phyloP scores from a whole-genome alignment of 2,329 filamentous ascomycete species.

The Microthyrium microscopicum region DNA sequence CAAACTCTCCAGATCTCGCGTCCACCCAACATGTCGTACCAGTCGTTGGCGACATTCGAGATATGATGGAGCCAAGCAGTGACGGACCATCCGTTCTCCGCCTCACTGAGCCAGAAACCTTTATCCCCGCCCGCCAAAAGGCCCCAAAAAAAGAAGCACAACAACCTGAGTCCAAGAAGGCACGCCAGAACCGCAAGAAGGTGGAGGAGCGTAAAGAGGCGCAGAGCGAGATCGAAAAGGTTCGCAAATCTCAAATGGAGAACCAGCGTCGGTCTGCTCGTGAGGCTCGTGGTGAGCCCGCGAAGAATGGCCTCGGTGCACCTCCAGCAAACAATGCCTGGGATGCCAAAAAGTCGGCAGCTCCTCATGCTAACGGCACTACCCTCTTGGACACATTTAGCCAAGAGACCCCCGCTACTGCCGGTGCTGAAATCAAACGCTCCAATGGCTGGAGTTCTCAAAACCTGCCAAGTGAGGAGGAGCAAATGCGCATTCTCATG shows the following conservation, averaged over 20 bases:
- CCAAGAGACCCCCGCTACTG: slow-evolving; percentile 18
- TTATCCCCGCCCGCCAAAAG: too few relatives aligned
- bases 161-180: slow-evolving; percentile 79
- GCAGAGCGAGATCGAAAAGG: slow-evolving; percentile 61
- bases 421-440: slow-evolving; percentile 18
- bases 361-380: slow-evolving; percentile 13
- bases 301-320: slow-evolving; percentile 54
- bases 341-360: slow-evolving; percentile 22
- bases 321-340: slow-evolving; percentile 37
- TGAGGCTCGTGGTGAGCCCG: slow-evolving; percentile 63
- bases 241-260: slow-evolving; percentile 61
- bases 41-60: slow-evolving; percentile 55
- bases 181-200: slow-evolving; percentile 84
- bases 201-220: slow-evolving; percentile 60
- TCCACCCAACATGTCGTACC: slow-evolving; percentile 25
- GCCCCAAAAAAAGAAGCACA: slow-evolving; percentile 35
- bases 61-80: slow-evolving; percentile 70
- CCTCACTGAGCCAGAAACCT: slow-evolving; percentile 59
- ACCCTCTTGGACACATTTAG: slow-evolving; percentile 35
- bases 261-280: slow-evolving; percentile 70
- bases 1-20: slow-evolving; percentile 45
- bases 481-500: slow-evolving; percentile 37
- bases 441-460: slow-evolving; percentile 24
- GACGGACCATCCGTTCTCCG: slow-evolving; percentile 60
- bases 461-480: slow-evolving; percentile 41